Conservation (phyloP, 2,329 filamentous ascomycete genomes). For the Grosmannia huntii region DNA sequence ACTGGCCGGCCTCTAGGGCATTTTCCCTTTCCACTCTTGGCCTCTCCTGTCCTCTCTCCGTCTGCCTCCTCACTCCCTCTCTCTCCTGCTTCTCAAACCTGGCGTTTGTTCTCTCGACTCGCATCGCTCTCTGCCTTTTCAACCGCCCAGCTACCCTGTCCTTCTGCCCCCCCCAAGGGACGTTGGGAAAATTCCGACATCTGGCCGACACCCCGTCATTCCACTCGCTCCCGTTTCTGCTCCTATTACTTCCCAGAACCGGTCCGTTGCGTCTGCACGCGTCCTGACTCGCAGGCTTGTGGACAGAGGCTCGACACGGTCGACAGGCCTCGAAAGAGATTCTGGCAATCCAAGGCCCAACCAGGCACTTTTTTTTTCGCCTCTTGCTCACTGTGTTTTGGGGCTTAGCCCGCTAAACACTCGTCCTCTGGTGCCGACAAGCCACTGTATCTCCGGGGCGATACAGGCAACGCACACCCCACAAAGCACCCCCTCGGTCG, state of each 20-base stretch:
- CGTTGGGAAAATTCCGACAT: not conserved
- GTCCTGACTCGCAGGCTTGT: not conserved
- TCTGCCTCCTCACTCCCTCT: not conserved
- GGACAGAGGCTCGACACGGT: not conserved
- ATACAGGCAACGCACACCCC: not conserved
- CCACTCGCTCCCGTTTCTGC: not conserved
- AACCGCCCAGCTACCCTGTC: not conserved
- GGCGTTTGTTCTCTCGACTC: not conserved
- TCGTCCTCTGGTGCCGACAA: not conserved
- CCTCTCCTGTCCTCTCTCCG: not conserved
- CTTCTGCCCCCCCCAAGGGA: not conserved
- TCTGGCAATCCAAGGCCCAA: too few relatives aligned
- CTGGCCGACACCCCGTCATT: not conserved
- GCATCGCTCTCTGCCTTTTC: not conserved
- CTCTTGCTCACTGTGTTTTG: not conserved
- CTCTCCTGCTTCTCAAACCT: not conserved
- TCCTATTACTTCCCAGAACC: not conserved
- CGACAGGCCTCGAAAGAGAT: too few relatives aligned
- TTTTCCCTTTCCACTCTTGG: not conserved
- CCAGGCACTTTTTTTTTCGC: not conserved
- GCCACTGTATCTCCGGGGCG: not conserved
- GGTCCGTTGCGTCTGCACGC: not conserved
- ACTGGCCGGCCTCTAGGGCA: not conserved
- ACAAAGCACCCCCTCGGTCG: not conserved
- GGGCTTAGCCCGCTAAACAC: not conserved